Base-by-base conservation (phyloP, 208 protist genomes). In the Acanthamoeba healyi region DNA sequence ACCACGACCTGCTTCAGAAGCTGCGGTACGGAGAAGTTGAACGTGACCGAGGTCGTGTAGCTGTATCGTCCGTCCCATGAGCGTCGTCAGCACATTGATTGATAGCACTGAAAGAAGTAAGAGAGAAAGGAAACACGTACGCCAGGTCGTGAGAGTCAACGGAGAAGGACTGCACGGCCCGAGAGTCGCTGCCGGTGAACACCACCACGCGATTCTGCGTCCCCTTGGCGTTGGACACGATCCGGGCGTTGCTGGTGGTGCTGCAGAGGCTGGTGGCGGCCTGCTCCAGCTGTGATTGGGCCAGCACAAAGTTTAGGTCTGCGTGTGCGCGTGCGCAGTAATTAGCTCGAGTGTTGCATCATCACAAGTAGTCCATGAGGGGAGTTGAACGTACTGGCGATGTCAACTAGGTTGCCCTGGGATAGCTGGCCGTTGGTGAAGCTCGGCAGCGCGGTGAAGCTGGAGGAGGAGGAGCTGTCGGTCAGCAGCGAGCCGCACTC, bases 401-500 rank as follows among this genome's bases (percentile, higher is more conserved):
- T 2, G 7, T 26, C 34, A 7, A 34, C 19, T 2, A 82, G 7
- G 72, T 44, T 9, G 2, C 72, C 72, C 38, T 82, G 38, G 2
- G n/a, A 15, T 6, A 82, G 72, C 26, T 82, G 12, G n/a, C 72
- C 72, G 22, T 82, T 82, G 12, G 72, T 38, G 38, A 82, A 82
- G 38, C 72, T 38, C 10, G 72, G 72, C 9, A 82, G 42, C 1
- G 72, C 22, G 72, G n/a, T 29, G 72, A 82, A 36, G 72, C 51
- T 82, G 10, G 70, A 10, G 24, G 38, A 2, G 22, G 22, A 7
- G 12, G 44, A 15, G 17, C 40, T 51, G 9, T 82, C 72, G 12
- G 72, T 82, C 17, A 82, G 38, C 22, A 82, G 19, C 14, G 38
- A 51, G 10, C 72, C 72, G 72, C 72, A 82, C 72, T 82, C 38